Conservation (phyloP, 1,284 basidiomycete species). For the Tilletia caries region DNA sequence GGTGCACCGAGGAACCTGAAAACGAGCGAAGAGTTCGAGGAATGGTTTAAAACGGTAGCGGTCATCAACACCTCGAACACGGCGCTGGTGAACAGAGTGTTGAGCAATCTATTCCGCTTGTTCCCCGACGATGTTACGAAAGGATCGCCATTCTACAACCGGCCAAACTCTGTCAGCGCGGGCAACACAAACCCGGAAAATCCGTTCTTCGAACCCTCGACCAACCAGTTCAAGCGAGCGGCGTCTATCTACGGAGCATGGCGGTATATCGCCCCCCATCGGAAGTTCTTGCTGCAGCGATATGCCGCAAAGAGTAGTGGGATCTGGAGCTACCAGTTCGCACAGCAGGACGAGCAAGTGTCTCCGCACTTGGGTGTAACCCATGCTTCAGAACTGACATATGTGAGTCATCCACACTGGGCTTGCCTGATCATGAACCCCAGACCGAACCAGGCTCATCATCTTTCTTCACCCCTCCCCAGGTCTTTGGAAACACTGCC, state of each 20-base stretch:
- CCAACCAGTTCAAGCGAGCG: conserved; percentile 6
- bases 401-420: neutral
- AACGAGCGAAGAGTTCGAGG: neutral
- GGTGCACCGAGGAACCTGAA: neutral
- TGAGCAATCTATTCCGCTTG: neutral
- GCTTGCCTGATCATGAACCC: neutral
- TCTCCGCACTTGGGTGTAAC: neutral
- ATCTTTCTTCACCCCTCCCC: neutral
- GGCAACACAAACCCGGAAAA: neutral
- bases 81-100: neutral
- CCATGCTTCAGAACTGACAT: neutral
- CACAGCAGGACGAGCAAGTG: neutral
- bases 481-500: conserved; percentile 1
- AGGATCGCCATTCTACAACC: neutral
- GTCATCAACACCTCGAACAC: neutral
- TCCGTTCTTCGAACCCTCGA: neutral
- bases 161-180: neutral
- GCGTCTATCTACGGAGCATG: neutral
- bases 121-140: neutral
- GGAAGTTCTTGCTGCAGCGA: neutral
- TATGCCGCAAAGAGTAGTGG: neutral
- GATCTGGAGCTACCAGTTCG: neutral
- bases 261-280: neutral
- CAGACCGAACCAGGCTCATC: no score
- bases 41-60: neutral